Conservation (phyloP, 1,284 basidiomycete species). For the Moesziomyces aphidis region DNA sequence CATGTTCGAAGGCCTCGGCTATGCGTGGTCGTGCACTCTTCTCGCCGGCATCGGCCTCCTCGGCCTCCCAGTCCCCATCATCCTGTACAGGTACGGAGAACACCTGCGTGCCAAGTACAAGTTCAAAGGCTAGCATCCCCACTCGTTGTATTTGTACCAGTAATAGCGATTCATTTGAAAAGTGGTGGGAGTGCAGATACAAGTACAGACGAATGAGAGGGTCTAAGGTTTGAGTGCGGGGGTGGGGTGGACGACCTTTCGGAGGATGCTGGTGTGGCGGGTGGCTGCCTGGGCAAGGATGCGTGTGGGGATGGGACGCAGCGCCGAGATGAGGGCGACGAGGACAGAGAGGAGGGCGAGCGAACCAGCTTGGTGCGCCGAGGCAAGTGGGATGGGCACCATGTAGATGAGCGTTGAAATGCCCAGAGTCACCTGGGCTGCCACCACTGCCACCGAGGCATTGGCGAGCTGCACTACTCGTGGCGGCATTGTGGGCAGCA, state of each 20-base stretch:
- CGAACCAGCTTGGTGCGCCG: conserved; percentile 93
- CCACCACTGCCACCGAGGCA: conserved; percentile 82
- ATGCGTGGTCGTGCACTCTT: conserved; percentile 68
- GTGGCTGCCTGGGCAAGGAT: conserved; percentile 3
- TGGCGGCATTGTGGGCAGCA: conserved; percentile 77
- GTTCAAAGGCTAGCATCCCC: conserved; percentile 35
- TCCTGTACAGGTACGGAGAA: conserved; percentile 69
- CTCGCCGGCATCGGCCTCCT: conserved; percentile 68
- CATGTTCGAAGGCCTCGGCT: conserved; percentile 70
- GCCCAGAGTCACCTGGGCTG: conserved; percentile 87
- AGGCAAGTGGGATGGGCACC: conserved; percentile 91
- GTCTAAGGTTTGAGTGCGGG: neutral
- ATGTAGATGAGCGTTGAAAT: conserved; percentile 92
- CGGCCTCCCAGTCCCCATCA: conserved; percentile 69
- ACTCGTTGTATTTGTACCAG: conserved; percentile 16
- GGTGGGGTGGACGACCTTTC: conserved; percentile 8
- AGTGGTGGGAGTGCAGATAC: neutral
- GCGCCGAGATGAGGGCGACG: conserved; percentile 17
- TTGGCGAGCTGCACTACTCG: conserved; percentile 75
- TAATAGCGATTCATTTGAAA: no score
- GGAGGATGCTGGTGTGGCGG: conserved; percentile 7
- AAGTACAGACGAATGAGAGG: neutral
- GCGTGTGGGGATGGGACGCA: conserved; percentile 25
- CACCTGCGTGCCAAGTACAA: conserved; percentile 57
- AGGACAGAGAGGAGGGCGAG: conserved; percentile 77